These are phyloP conservation scores for Trametes cingulata DNA, from an alignment of 768 basidiomycete species.

Conservation along the genomic window DNA sequence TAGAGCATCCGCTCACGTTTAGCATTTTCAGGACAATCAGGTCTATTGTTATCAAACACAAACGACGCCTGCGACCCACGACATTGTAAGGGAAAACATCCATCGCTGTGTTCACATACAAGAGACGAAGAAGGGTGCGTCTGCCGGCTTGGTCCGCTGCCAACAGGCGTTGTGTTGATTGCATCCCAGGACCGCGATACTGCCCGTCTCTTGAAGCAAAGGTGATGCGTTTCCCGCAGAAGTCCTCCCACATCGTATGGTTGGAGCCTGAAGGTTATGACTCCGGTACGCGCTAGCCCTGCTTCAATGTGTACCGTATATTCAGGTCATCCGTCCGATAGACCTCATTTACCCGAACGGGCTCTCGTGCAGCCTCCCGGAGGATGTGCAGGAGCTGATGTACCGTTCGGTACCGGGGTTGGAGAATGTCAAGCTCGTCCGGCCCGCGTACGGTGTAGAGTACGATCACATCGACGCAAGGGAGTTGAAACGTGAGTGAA, in stretches of 20 bases:
- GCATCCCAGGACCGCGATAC: slow-evolving; percentile 73
- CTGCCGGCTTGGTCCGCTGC: not conserved
- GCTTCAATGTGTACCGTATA: too few relatives aligned
- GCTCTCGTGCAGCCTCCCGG: slow-evolving; percentile 83
- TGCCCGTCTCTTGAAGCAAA: slow-evolving; percentile 92
- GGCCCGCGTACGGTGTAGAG: slow-evolving; percentile 90
- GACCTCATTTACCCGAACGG: slow-evolving; percentile 92
- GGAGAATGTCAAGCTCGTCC: slow-evolving; percentile 80
- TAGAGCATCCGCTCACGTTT: not conserved
- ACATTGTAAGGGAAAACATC: slow-evolving; percentile 72
- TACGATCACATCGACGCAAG: slow-evolving; percentile 90
- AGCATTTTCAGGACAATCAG: slow-evolving; percentile 61
- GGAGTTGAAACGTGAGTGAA: slow-evolving; percentile 68
- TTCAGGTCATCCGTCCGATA: slow-evolving; percentile 27
- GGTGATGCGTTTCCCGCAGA: slow-evolving; percentile 75
- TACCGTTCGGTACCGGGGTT: slow-evolving; percentile 84
- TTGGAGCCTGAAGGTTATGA: slow-evolving; percentile 92
- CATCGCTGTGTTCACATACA: slow-evolving; percentile 83
- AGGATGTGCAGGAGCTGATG: slow-evolving; percentile 81
- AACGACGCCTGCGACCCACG: slow-evolving; percentile 74
- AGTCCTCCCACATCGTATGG: slow-evolving; percentile 75
- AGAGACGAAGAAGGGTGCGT: slow-evolving; percentile 79
- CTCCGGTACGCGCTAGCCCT: slow-evolving; percentile 50
- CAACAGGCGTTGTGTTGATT: not conserved
- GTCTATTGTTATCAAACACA: slow-evolving; percentile 69